These are phyloP conservation scores for Huntiella decipiens DNA, from an alignment of 2,329 filamentous ascomycete species.

Conservation along the genomic window DNA sequence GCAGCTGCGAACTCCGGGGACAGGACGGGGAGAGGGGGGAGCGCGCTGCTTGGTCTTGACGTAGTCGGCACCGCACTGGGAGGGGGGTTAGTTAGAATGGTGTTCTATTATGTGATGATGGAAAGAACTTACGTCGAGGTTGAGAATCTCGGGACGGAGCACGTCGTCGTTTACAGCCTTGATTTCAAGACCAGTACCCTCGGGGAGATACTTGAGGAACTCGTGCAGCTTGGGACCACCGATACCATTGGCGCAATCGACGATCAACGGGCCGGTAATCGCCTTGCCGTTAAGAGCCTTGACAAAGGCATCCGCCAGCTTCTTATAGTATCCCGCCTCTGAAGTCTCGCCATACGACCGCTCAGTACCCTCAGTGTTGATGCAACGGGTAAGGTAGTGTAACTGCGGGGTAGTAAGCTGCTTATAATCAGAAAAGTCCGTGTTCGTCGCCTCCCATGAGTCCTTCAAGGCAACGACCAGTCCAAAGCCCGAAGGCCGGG, in stretches of 20 bases:
- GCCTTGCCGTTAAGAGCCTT: constrained; percentile 62
- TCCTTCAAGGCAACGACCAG: constrained; percentile 64
- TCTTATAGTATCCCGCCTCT: constrained; percentile 88
- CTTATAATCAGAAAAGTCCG: constrained; percentile 67
- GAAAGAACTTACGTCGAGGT: constrained; percentile 49
- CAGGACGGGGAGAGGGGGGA: constrained; percentile 63
- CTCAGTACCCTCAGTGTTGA: constrained; percentile 78
- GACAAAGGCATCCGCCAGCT: constrained; percentile 69
- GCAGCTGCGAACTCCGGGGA: constrained; percentile 59
- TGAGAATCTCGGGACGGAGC: constrained; percentile 71
- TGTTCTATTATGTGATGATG: background rate
- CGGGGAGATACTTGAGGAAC: constrained; percentile 64
- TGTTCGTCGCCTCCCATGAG: constrained; percentile 56
- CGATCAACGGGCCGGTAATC: constrained; percentile 53
- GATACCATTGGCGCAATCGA: constrained; percentile 94
- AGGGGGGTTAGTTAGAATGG: background rate
- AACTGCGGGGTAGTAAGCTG: constrained; percentile 92
- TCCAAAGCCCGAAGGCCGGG: constrained; percentile 72
- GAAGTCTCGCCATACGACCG: constrained; percentile 77
- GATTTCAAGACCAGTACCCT: constrained; percentile 54
- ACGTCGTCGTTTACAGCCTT: constrained; percentile 87
- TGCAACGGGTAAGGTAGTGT: constrained; percentile 85
- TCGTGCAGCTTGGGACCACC: constrained; percentile 80
- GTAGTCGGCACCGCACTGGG: constrained; percentile 81
- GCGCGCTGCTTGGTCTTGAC: constrained; percentile 94